phyloP scores from a whole-genome alignment of 2,329 filamentous ascomycete genomes.

The Mariannaea sp. region DNA sequence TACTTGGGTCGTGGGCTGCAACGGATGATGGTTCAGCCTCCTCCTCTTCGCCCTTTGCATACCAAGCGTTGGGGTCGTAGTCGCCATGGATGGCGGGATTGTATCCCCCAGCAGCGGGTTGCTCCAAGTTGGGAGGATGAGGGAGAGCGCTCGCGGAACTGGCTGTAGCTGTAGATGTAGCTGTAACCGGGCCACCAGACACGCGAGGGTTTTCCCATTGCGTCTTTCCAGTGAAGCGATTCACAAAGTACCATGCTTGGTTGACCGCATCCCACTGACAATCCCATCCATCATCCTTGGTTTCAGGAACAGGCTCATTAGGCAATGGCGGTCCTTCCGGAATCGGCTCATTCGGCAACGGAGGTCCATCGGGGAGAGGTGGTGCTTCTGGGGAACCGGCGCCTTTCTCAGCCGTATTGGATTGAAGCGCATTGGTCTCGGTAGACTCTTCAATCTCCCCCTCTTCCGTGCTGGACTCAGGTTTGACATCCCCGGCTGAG shows the following conservation, averaged over 20 bases:
- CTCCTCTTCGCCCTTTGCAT: conserved; percentile 66
- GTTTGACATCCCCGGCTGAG: conserved; percentile 18
- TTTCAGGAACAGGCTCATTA: conserved; percentile 50
- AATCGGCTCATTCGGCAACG: conserved; percentile 39
- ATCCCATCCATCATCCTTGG: conserved; percentile 79
- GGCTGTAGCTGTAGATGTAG: conserved; percentile 40
- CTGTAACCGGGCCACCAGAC: conserved; percentile 48
- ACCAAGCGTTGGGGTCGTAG: conserved; percentile 96
- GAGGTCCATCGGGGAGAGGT: conserved; percentile 45
- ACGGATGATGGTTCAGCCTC: conserved; percentile 38
- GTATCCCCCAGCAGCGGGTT: conserved; percentile 71
- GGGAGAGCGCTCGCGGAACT: conserved; percentile 37
- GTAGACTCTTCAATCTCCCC: conserved; percentile 23
- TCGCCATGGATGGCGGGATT: conserved; percentile 95
- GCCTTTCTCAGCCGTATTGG: conserved; percentile 7
- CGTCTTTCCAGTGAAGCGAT: conserved; percentile 73
- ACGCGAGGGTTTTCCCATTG: conserved; percentile 90
- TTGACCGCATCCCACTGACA: conserved; percentile 73
- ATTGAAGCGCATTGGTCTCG: conserved; percentile 24
- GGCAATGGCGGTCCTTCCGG: conserved; percentile 48
- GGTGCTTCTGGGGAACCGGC: conserved; percentile 36
- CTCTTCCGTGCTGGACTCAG: conserved; percentile 19
- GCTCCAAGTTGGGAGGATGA: conserved; percentile 44
- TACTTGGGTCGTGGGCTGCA: conserved; percentile 46
- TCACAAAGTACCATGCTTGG: conserved; percentile 82